A percentile compares a stretch with the other conserved stretches of the same genome.
phyloP scores from a whole-genome alignment of 768 basidiomycete genomes.

The Xerocomellus chrysenteron region DNA sequence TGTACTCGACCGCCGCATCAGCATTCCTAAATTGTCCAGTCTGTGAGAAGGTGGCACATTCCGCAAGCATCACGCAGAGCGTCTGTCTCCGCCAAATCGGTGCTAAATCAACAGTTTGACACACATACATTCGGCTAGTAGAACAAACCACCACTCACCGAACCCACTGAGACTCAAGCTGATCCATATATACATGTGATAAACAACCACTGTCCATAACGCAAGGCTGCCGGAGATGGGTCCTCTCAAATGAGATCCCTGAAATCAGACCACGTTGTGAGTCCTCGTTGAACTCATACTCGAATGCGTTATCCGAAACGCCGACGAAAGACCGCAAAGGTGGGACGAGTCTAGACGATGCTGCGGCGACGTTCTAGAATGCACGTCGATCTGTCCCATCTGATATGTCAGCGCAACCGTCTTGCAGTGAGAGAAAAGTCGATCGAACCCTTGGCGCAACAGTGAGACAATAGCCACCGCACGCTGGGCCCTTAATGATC shows the following conservation, averaged over 20 bases:
- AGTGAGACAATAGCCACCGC: constrained; percentile 65
- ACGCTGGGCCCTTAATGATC: constrained; percentile 69
- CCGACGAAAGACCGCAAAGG: constrained; percentile 78
- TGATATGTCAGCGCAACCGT: constrained; percentile 32
- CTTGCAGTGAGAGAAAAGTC: constrained; percentile 2
- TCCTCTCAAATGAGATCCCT: constrained; percentile 77
- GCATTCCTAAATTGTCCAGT: constrained; percentile 73
- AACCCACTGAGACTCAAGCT: constrained; percentile 61
- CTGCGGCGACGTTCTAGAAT: constrained; percentile 63
- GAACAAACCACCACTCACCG: constrained; percentile 3
- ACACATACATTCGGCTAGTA: background rate
- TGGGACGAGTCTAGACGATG: constrained; percentile 82
- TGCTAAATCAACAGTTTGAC: constrained; percentile 38
- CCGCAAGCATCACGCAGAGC: constrained; percentile 61
- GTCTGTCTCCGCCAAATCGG: constrained; percentile 86
- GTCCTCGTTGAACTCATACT: constrained; percentile 85
- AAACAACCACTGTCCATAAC: constrained; percentile 11
- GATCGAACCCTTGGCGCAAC: constrained; percentile 69
- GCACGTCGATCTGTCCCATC: constrained; percentile 81
- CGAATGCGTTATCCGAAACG: constrained; percentile 80
- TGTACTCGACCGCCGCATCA: constrained; percentile 74
- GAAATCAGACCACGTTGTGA: constrained; percentile 72
- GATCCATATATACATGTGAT: constrained; percentile 58
- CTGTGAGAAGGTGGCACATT: constrained; percentile 66
- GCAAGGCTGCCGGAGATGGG: constrained; percentile 11